Conservation (phyloP, 805 yeast species). For the Metschnikowia matae region DNA sequence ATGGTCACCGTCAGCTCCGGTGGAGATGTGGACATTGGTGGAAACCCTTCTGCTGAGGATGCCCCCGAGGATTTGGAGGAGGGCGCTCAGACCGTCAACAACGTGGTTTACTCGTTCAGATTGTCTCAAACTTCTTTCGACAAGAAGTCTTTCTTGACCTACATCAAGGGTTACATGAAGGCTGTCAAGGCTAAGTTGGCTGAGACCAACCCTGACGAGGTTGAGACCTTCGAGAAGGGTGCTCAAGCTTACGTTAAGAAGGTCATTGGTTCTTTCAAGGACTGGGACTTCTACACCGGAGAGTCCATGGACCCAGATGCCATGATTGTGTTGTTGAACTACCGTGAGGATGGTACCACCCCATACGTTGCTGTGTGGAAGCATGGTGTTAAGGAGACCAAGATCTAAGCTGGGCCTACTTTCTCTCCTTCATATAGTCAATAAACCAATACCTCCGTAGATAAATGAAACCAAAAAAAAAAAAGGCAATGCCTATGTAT, state of each 20-base stretch:
- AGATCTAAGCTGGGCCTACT: conserved; percentile 57
- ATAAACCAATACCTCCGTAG: no score
- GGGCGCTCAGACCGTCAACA: conserved; percentile 89
- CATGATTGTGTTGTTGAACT: conserved; percentile 96
- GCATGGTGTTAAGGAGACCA: conserved; percentile 89
- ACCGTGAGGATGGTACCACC: conserved; percentile 99
- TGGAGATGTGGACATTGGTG: conserved; percentile 97
- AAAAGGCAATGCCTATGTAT: no score
- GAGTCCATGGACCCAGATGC: conserved; percentile 99
- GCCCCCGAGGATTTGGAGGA: conserved; percentile 82
- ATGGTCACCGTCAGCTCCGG: conserved; percentile 80
- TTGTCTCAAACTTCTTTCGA: conserved; percentile 93
- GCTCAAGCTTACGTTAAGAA: conserved; percentile 95
- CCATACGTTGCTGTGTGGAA: conserved; percentile 98
- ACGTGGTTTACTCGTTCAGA: conserved; percentile 98
- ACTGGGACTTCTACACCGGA: conserved; percentile 99
- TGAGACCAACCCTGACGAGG: conserved; percentile 83
- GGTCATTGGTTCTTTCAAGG: conserved; percentile 91
- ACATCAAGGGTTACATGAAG: conserved; percentile 99
- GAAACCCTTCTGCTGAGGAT: conserved; percentile 98
- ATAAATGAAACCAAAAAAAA: no score
- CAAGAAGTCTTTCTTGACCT: conserved; percentile 94
- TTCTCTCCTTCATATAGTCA: background rate
- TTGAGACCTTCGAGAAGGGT: conserved; percentile 93
- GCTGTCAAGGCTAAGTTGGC: conserved; percentile 84